A percentile compares a stretch with the other conserved stretches of the same genome.
phyloP scores from a whole-genome alignment of 805 yeast genomes.

The Kazachstania africana region DNA sequence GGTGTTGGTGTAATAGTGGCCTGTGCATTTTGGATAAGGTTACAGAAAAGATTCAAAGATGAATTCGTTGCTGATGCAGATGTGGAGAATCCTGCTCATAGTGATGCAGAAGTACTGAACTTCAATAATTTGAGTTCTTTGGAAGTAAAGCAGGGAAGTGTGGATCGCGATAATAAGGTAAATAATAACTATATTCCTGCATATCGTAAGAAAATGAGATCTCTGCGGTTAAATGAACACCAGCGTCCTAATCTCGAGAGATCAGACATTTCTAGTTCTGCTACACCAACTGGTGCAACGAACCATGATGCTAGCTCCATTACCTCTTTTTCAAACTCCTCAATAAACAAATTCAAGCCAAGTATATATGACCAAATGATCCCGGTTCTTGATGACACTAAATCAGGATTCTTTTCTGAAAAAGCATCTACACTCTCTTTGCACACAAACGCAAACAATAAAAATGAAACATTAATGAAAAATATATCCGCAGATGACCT shows the following conservation, averaged over 20 bases:
- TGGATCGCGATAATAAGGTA: not conserved
- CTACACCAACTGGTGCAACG: not conserved
- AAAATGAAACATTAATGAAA: conserved; percentile 7
- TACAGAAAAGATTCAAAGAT: conserved; percentile 27
- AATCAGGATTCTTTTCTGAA: not conserved
- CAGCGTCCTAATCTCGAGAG: conserved; percentile 1
- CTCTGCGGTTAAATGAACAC: conserved; percentile 1
- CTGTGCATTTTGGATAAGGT: conserved; percentile 28
- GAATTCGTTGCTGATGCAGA: conserved; percentile 30
- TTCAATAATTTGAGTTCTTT: conserved; percentile 11
- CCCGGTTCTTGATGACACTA: conserved; percentile 2
- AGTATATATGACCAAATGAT: conserved; percentile 5
- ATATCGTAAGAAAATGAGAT: conserved; percentile 26
- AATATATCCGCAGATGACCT: conserved; percentile 14
- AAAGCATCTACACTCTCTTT: not conserved
- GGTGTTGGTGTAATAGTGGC: conserved; percentile 29
- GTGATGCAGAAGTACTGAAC: conserved; percentile 27
- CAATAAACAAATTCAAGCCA: too few species aligned
- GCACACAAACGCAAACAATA: not conserved
- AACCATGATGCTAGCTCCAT: too few species aligned
- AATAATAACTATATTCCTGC: conserved; percentile 25
- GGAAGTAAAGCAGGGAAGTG: conserved; percentile 1
- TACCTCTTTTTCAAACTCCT: too few species aligned
- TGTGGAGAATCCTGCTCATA: conserved; percentile 18
- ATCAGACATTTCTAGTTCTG: not conserved